Evolutionary conservation across 176 grass and related monocot genomes (phyloP).

Genomic region (Zizania latifolia): DNA sequence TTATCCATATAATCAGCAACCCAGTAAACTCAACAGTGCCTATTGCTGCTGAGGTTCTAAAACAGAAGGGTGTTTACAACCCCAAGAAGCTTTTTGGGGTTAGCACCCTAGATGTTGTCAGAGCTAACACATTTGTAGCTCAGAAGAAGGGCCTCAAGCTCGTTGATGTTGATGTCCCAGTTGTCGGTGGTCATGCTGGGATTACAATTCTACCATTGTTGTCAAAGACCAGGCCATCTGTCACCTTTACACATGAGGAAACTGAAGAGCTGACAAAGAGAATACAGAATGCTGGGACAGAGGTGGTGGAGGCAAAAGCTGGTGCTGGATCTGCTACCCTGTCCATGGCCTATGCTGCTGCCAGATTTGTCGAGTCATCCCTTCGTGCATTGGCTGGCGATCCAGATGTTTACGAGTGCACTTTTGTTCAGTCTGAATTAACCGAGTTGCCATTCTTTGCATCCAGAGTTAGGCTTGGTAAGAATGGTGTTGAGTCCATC

Average conservation of each 20-base stretch:
- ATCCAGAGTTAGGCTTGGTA: slow-evolving; percentile 70
- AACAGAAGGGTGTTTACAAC: slow-evolving; percentile 74
- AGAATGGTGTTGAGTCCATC: slow-evolving; percentile 62
- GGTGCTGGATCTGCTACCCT: slow-evolving; percentile 86
- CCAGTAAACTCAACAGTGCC: slow-evolving; percentile 80
- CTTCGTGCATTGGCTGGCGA: slow-evolving; percentile 64
- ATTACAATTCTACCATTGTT: slow-evolving; percentile 70
- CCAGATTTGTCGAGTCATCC: slow-evolving; percentile 69
- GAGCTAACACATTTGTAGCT: slow-evolving; percentile 71
- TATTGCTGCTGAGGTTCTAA: slow-evolving; percentile 77
- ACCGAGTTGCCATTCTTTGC: slow-evolving; percentile 73
- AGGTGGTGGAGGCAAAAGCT: slow-evolving; percentile 82
- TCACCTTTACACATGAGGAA: slow-evolving; percentile 57
- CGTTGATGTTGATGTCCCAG: slow-evolving; percentile 78
- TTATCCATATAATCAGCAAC: slow-evolving; percentile 88
- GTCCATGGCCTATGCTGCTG: slow-evolving; percentile 78
- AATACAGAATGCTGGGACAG: slow-evolving; percentile 79
- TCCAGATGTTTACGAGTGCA: slow-evolving; percentile 77
- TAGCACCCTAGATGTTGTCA: slow-evolving; percentile 71
- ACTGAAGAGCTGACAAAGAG: slow-evolving; percentile 58
- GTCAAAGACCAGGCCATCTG: slow-evolving; percentile 64
- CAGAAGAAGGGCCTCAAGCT: slow-evolving; percentile 73
- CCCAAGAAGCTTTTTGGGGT: slow-evolving; percentile 77
- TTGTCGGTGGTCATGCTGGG: slow-evolving; percentile 77
- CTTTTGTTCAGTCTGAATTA: slow-evolving; percentile 57